phyloP scores from a whole-genome alignment of 371 early-diverging fungal species.

The Apophysomyces elegans region DNA sequence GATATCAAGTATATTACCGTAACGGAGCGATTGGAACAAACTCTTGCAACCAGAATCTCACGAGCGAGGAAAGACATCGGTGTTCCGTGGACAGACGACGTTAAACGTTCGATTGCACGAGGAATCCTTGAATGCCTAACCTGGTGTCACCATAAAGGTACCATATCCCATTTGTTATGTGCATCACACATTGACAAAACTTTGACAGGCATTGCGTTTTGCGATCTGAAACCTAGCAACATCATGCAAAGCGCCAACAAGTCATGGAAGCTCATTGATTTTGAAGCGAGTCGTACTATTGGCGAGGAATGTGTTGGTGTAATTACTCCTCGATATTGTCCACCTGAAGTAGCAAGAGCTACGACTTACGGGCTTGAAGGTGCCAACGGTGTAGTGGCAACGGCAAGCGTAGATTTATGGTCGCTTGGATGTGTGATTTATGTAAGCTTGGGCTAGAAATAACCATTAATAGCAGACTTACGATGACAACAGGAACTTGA shows the following conservation, averaged over 20 bases:
- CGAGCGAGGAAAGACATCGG: conserved; percentile 20
- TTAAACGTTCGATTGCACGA: conserved; percentile 22
- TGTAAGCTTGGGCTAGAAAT: conserved; percentile 19
- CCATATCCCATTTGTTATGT: not conserved
- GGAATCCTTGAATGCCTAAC: conserved; percentile 38
- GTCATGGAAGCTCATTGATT: conserved; percentile 50
- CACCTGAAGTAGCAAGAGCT: conserved; percentile 54
- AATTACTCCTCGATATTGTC: conserved; percentile 37
- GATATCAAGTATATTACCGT: conserved; percentile 43
- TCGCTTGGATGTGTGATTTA: conserved; percentile 53
- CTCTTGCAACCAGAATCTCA: conserved; percentile 25
- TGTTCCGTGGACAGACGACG: conserved; percentile 12
- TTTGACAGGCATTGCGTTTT: conserved; percentile 32
- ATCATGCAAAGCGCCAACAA: conserved; percentile 33
- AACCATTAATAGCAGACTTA: not conserved
- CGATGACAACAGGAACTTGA: conserved; percentile 38
- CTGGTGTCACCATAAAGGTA: conserved; percentile 45
- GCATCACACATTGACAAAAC: not conserved
- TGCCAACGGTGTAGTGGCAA: conserved; percentile 53
- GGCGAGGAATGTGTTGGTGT: conserved; percentile 35
- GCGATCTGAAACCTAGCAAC: conserved; percentile 46
- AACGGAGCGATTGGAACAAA: conserved; percentile 47
- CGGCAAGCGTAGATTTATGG: conserved; percentile 53
- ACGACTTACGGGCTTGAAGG: conserved; percentile 56
- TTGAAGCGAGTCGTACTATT: conserved; percentile 53